Evolutionary conservation across 2,329 filamentous ascomycete species (phyloP), one percentile per base, ranked within the genome.

Genomic region (Cucurbitaria berberidis): DNA sequence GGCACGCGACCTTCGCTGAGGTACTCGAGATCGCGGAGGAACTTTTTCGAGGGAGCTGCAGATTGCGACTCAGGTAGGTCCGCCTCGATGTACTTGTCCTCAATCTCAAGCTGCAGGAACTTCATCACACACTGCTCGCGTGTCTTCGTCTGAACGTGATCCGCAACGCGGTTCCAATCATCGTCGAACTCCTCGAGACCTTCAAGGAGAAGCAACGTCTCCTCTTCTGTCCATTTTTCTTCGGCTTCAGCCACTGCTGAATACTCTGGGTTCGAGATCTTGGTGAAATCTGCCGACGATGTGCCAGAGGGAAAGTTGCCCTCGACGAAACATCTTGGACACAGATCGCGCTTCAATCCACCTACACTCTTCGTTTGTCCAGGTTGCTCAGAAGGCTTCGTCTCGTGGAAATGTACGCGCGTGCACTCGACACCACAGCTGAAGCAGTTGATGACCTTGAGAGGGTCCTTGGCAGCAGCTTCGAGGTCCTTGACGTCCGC

Each of bases 81-180:
- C 7, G 91, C 86, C 67, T 98, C 93, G 9, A 97, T 81, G 70
- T 97, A 99, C 74, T 96, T 96, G 79, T 97, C 93, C 74, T 98
- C 95, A 57, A 99, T 99, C 64, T 97, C 93, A 30, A 99, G 82
- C 71, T 97, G 92, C 60, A 99, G 77, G 80, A 99, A 99, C 73
- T 97, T 95, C 66, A 98, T 83, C 15, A 98, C 93, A 74, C 95
- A 99, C 78, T 99, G 93, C 75, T 99, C 96, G 47, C 91, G 85
- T 1, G 92, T 96, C 55, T 93, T 88, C 2, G 91, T 96, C 43
- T 90, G 90, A 38, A 99, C 95, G 69, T 97, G 90, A 59, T 93
- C 91, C 1, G 96, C 88, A 62, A 99, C 93, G 67, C 91, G 86
- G 52, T 90, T 89, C 95, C 95, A 99, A 76, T 98, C 91, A 56